These are phyloP conservation scores for Zygosaccharomyces bisporus DNA, from an alignment of 805 yeast species.

Conservation along the genomic window DNA sequence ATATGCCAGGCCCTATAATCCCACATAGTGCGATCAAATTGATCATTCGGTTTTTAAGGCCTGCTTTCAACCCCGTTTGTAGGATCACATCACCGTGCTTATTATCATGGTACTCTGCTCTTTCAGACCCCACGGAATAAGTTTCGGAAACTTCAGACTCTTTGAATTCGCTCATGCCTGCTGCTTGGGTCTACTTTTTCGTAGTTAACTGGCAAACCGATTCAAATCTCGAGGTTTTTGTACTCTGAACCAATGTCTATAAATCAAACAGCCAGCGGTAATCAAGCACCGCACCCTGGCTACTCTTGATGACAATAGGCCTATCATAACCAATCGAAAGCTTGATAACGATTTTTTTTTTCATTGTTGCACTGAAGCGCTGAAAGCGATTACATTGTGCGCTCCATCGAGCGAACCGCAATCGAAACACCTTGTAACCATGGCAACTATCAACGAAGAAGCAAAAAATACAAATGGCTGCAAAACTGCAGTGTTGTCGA, in stretches of 20 bases:
- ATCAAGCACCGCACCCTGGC: no score
- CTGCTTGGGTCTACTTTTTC: no score
- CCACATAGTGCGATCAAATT: slow-evolving; percentile 54
- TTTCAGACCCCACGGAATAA: slow-evolving; percentile 1
- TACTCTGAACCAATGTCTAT: no score
- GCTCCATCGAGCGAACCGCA: neutral
- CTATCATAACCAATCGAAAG: neutral
- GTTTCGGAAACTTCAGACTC: neutral
- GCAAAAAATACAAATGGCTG: neutral
- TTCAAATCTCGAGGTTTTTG: no score
- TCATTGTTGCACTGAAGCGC: neutral
- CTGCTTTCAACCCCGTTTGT: slow-evolving; percentile 41
- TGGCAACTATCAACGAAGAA: neutral
- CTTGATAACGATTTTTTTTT: neutral
- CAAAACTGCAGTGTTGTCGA: no score
- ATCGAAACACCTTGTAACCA: neutral
- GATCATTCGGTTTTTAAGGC: slow-evolving; percentile 48
- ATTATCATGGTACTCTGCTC: slow-evolving; percentile 19
- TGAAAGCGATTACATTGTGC: neutral
- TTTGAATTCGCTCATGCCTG: neutral
- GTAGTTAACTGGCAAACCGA: no score
- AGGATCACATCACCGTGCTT: slow-evolving; percentile 31
- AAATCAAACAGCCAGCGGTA: no score
- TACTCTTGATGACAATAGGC: no score
- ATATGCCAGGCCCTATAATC: slow-evolving; percentile 57